phyloP scores from a whole-genome alignment of 179 eudicot species.

The Beta macrorhiza region DNA sequence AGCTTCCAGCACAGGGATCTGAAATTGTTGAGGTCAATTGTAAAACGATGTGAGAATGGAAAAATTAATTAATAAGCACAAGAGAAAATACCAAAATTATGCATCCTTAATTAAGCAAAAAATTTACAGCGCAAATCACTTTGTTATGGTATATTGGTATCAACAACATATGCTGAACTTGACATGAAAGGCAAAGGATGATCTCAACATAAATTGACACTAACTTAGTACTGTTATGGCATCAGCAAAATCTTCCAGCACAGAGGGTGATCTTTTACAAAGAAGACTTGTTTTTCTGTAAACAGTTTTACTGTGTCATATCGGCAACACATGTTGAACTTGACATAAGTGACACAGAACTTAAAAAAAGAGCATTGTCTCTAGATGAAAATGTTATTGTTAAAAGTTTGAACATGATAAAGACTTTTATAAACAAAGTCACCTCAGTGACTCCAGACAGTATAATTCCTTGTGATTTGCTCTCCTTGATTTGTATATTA shows the following conservation, averaged over 20 bases:
- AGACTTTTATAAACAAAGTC: conserved; percentile 18
- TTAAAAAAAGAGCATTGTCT: neutral
- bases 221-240: neutral
- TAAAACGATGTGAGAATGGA: neutral
- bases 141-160: neutral
- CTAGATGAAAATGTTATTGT: conserved; percentile 7
- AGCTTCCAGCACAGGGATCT: conserved; percentile 57
- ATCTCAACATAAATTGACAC: neutral
- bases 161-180: neutral
- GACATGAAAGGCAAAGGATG: neutral
- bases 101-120: neutral
- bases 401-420: neutral
- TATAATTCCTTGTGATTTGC: conserved; percentile 65
- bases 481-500: conserved; percentile 85
- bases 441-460: conserved; percentile 83
- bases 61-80: conserved; percentile 3
- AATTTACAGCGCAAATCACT: neutral
- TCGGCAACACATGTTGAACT: neutral
- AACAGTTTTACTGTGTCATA: neutral
- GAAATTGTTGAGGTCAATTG: conserved; percentile 21
- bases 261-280: neutral
- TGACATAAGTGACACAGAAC: neutral
- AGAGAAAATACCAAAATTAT: neutral
- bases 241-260: neutral
- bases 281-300: neutral